Evolutionary conservation across 202 grass and related monocot species (phyloP).

Genomic region (Setaria viridis): DNA sequence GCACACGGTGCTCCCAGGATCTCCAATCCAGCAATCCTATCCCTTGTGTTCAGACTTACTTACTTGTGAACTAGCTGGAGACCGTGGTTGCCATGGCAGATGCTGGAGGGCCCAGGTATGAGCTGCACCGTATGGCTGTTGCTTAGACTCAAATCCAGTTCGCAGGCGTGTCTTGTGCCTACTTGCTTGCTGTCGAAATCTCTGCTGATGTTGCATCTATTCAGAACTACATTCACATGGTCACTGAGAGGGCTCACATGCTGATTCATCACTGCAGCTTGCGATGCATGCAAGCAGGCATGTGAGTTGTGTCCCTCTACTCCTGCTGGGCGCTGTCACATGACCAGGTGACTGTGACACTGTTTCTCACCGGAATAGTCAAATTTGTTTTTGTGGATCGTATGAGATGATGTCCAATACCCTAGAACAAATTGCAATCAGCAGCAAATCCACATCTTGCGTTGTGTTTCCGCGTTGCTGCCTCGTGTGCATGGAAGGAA

Average conservation of each 20-base stretch:
- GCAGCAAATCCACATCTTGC: no score
- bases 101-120: slow-evolving; percentile 46
- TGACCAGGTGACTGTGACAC: slow-evolving; percentile 32
- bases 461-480: neutral
- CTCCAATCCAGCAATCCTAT: neutral
- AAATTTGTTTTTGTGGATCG: neutral
- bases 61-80: slow-evolving; percentile 36
- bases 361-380: slow-evolving; percentile 13
- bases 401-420: slow-evolving; percentile 1
- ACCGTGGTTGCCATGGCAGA: slow-evolving; percentile 24
- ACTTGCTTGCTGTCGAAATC: slow-evolving; percentile 34
- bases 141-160: slow-evolving; percentile 22
- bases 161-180: neutral
- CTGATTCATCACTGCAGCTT: slow-evolving; percentile 39
- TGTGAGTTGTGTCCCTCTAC: slow-evolving; percentile 36
- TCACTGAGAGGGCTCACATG: slow-evolving; percentile 59
- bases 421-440: neutral
- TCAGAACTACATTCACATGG: slow-evolving; percentile 51
- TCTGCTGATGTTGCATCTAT: slow-evolving; percentile 31
- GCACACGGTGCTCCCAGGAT: neutral
- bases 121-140: slow-evolving; percentile 42
- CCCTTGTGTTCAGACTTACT: slow-evolving; percentile 44
- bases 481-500: neutral
- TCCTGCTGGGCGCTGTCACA: slow-evolving; percentile 14
- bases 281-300: slow-evolving; percentile 22